Evolutionary conservation across 345 rosid species (phyloP), one percentile per base, ranked within the genome.

Genomic region (Heritiera fomes): DNA sequence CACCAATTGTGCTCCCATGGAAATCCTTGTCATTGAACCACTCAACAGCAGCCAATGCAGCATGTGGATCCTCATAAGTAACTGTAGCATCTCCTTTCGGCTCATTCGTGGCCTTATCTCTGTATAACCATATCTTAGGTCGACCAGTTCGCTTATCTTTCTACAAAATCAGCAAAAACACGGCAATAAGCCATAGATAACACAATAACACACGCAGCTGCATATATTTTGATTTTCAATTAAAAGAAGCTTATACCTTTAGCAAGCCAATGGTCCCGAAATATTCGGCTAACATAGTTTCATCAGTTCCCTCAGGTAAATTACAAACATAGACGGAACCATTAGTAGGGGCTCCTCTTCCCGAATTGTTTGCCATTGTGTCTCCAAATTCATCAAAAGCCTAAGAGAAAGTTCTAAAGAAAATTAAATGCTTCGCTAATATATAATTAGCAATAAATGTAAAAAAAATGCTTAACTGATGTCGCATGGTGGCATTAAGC

Each of bases 1-100:
- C 98, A 53, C 94, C 97, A 69, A 93, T 97, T 0, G 77, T 60
- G 80, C 80, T 91, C 28, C 98, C 99, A 85, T 94, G 99, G 60
- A 97, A 97, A 17, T 93, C 98, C 86, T 96, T 96, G 83, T 91
- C 87, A 82, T 97, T 93, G 74, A 97, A 96, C 99, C 98, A 96
- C 68, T 96, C 99, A 43, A 96, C 93, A 70, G 98, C 99, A 78
- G 99, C 99, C 53, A 83, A 81, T 32, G 98, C 99, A 64, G 99
- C 99, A 83, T 96, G 95, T 8, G 98, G 99, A 20, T 96, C 99
- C 83, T 96, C 99, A 71, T 96, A 96, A 9, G 99, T 94, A 70
- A 92, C 95, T 0, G 98, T 94, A 68, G 99, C 98, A 88, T 96
- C 99, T 73, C 98, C 98, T 78, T 96, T 96, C 0, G 95, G 97